These are phyloP conservation scores for Podospora conica DNA, from an alignment of 495 filamentous ascomycete species.

Conservation along the genomic window DNA sequence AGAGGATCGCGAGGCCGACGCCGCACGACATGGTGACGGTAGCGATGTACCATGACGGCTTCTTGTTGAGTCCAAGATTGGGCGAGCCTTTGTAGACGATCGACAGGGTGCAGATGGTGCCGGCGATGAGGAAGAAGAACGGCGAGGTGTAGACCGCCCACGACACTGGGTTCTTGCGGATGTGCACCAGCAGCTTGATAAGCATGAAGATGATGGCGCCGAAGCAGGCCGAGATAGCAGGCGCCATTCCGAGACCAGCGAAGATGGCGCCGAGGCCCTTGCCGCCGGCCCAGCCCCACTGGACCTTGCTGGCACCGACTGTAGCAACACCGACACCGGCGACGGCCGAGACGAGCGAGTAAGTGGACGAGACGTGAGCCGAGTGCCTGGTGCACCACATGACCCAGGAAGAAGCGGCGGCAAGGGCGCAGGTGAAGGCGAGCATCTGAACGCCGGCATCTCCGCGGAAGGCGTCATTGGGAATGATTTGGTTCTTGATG, in stretches of 20 bases:
- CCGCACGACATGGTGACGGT: slow-evolving; percentile 56
- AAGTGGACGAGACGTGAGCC: slow-evolving; percentile 60
- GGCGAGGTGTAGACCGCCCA: slow-evolving; percentile 53
- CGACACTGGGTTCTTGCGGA: slow-evolving; percentile 52
- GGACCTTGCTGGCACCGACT: slow-evolving; percentile 44
- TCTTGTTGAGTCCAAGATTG: slow-evolving; percentile 39
- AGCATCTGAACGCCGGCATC: slow-evolving; percentile 55
- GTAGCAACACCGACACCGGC: slow-evolving; percentile 59
- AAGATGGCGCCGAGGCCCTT: slow-evolving; percentile 49
- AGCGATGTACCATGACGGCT: slow-evolving; percentile 40
- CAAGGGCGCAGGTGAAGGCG: slow-evolving; percentile 54
- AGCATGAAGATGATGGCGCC: slow-evolving; percentile 55
- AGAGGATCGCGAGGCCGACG: slow-evolving; percentile 45
- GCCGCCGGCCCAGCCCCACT: slow-evolving; percentile 49
- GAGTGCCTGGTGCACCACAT: slow-evolving; percentile 50
- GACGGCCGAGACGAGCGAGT: slow-evolving; percentile 57
- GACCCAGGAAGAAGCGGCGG: slow-evolving; percentile 54
- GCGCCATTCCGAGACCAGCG: slow-evolving; percentile 57
- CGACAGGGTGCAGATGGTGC: slow-evolving; percentile 57
- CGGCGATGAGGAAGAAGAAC: slow-evolving; percentile 56
- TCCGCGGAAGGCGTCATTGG: slow-evolving; percentile 42
- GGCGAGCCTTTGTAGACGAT: slow-evolving; percentile 52
- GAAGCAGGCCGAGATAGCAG: slow-evolving; percentile 52
- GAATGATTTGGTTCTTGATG: slow-evolving; percentile 62
- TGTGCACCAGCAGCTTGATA: slow-evolving; percentile 59